These are phyloP conservation scores for Santalum album DNA, from an alignment of 164 flowering plant genomes.

Conservation along the genomic window DNA sequence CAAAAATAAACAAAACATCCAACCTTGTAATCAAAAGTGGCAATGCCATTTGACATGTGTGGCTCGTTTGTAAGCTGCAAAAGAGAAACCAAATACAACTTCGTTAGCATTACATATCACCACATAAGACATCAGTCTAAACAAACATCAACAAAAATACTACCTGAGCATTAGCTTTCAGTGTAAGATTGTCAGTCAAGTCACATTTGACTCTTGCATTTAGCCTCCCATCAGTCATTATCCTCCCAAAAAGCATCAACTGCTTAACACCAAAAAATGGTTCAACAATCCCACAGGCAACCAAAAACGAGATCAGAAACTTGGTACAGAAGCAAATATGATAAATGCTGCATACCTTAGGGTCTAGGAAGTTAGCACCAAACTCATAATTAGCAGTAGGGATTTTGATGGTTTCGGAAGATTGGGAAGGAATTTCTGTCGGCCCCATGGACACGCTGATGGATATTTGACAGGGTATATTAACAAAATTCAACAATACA, in stretches of 20 bases:
- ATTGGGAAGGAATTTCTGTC: slow-evolving; percentile 76
- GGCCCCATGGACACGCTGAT: slow-evolving; percentile 85
- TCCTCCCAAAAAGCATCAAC: slow-evolving; percentile 88
- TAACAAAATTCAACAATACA: too few species aligned
- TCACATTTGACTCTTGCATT: slow-evolving; percentile 73
- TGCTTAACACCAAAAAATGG: too few species aligned
- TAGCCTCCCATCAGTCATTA: slow-evolving; percentile 77
- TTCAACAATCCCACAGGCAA: neutral
- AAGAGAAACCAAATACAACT: slow-evolving; percentile 1
- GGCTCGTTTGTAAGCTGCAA: slow-evolving; percentile 78
- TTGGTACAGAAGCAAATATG: too few species aligned
- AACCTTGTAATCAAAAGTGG: slow-evolving; percentile 89
- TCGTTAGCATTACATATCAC: slow-evolving; percentile 1
- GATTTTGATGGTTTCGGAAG: slow-evolving; percentile 75
- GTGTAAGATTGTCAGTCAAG: slow-evolving; percentile 56
- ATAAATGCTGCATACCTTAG: too few species aligned
- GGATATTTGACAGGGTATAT: too few species aligned
- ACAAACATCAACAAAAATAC: neutral
- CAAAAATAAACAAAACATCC: slow-evolving; percentile 1
- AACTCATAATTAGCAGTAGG: slow-evolving; percentile 89
- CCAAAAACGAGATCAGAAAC: neutral
- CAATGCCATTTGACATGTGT: slow-evolving; percentile 85
- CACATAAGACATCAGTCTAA: neutral
- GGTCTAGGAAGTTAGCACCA: slow-evolving; percentile 90
- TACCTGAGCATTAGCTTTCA: slow-evolving; percentile 88